Conservation (phyloP, 352 stramenopile species). For the Phytophthora tubulina region DNA sequence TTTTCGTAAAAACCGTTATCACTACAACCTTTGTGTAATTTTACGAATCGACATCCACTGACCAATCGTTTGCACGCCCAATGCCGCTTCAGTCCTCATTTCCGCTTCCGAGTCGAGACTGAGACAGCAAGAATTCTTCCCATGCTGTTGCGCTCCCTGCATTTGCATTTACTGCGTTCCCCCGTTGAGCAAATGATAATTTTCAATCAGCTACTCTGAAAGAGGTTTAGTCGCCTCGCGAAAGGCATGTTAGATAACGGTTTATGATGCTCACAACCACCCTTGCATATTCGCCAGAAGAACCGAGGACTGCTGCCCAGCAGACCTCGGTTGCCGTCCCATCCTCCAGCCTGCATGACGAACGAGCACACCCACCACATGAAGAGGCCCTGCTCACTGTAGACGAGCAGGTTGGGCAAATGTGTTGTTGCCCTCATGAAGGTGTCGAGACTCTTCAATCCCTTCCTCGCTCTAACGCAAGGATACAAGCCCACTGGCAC, state of each 20-base stretch:
- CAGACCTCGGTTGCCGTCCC: too few relatives aligned
- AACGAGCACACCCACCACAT: too few relatives aligned
- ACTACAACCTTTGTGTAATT: too few relatives aligned
- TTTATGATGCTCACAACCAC: conserved; percentile 75
- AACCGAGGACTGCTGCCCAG: too few relatives aligned
- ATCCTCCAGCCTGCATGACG: too few relatives aligned
- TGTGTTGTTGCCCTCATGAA: too few relatives aligned
- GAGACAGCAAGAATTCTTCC: not conserved
- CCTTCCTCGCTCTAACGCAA: too few relatives aligned
- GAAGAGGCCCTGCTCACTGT: too few relatives aligned
- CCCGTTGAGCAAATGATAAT: conserved; percentile 79
- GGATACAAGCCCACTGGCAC: too few relatives aligned
- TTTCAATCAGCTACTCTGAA: conserved; percentile 93
- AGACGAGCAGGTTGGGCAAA: too few relatives aligned
- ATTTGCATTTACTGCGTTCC: not conserved
- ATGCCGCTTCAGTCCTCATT: conserved; percentile 1
- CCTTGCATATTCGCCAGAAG: not conserved
- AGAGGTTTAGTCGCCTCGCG: conserved; percentile 90
- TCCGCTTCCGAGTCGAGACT: conserved; percentile 4
- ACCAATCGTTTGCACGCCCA: conserved; percentile 26
- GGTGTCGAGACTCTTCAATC: too few relatives aligned
- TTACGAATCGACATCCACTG: not conserved
- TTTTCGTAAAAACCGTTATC: too few relatives aligned
- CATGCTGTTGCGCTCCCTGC: not conserved
- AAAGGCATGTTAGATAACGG: conserved; percentile 80